Evolutionary conservation across 805 yeast genomes (phyloP).

Genomic region (Candida khao-thaluensis): DNA sequence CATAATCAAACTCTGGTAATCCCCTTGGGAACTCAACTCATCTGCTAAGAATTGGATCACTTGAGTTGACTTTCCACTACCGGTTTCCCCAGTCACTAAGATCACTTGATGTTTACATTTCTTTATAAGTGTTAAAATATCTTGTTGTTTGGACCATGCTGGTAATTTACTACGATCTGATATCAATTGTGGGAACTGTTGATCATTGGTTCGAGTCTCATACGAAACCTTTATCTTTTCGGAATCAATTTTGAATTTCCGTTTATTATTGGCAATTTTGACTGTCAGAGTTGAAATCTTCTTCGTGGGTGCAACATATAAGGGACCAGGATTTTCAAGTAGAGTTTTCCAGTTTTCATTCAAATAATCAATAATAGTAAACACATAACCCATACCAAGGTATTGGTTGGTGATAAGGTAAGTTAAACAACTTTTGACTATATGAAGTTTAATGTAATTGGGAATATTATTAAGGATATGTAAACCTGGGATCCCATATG

Average conservation of each 20-base stretch:
- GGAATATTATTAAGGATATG: conserved; percentile 58
- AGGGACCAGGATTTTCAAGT: conserved; percentile 66
- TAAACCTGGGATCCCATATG: conserved; percentile 68
- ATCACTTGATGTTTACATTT: conserved; percentile 54
- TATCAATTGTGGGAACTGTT: conserved; percentile 36
- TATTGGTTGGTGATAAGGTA: conserved; percentile 43
- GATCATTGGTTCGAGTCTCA: conserved; percentile 24
- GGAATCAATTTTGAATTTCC: conserved; percentile 12
- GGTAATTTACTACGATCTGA: conserved; percentile 61
- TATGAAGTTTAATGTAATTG: conserved; percentile 63
- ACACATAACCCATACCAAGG: conserved; percentile 71
- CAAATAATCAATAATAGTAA: conserved; percentile 73
- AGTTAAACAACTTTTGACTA: conserved; percentile 46
- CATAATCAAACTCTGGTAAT: conserved; percentile 58
- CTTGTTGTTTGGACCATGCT: conserved; percentile 71
- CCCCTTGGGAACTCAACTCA: conserved; percentile 48
- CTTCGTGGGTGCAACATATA: conserved; percentile 7
- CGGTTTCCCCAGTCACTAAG: conserved; percentile 93
- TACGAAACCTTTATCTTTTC: conserved; percentile 18
- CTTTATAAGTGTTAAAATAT: conserved; percentile 56
- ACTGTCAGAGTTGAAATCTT: conserved; percentile 15
- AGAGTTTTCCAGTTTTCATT: conserved; percentile 58
- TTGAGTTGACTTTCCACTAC: conserved; percentile 96
- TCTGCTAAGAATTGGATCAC: conserved; percentile 88
- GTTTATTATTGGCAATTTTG: not conserved